Conservation (phyloP, 1,139 yeast genomes). For the Saccharomyces pastorianus region DNA sequence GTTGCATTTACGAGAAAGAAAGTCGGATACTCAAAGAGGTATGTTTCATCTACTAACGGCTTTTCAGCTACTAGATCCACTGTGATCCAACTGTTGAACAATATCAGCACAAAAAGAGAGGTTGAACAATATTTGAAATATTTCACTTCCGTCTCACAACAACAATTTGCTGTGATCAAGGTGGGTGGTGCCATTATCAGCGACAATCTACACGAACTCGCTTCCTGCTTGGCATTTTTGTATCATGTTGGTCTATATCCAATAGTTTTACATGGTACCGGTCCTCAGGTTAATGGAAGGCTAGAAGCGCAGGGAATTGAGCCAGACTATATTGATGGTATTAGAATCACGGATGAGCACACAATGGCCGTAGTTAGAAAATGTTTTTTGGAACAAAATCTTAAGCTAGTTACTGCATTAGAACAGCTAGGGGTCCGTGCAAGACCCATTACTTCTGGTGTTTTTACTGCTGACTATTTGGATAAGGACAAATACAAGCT, state of each 20-base stretch:
- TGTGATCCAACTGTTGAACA: slow-evolving; percentile 86
- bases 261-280: slow-evolving; percentile 94
- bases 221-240: slow-evolving; percentile 88
- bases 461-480: slow-evolving; percentile 85
- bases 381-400: slow-evolving; percentile 90
- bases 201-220: slow-evolving; percentile 84
- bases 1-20: slow-evolving; percentile 10
- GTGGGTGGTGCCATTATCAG: slow-evolving; percentile 99
- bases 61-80: slow-evolving; percentile 65
- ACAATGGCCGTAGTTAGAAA: slow-evolving; percentile 95
- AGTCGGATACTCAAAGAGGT: slow-evolving; percentile 25
- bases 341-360: slow-evolving; percentile 87
- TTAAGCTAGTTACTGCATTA: slow-evolving; percentile 87
- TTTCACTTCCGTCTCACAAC: slow-evolving; percentile 91
- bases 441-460: slow-evolving; percentile 97
- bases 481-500: slow-evolving; percentile 85
- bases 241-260: slow-evolving; percentile 98
- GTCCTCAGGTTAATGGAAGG: slow-evolving; percentile 94
- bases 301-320: slow-evolving; percentile 91
- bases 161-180: slow-evolving; percentile 95
- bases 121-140: slow-evolving; percentile 95
- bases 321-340: slow-evolving; percentile 94
- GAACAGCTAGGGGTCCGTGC: slow-evolving; percentile 97
- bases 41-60: slow-evolving; percentile 21
- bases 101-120: slow-evolving; percentile 93